Conservation (phyloP, 139 green algal genomes). For the Chlorella sorokiniana region DNA sequence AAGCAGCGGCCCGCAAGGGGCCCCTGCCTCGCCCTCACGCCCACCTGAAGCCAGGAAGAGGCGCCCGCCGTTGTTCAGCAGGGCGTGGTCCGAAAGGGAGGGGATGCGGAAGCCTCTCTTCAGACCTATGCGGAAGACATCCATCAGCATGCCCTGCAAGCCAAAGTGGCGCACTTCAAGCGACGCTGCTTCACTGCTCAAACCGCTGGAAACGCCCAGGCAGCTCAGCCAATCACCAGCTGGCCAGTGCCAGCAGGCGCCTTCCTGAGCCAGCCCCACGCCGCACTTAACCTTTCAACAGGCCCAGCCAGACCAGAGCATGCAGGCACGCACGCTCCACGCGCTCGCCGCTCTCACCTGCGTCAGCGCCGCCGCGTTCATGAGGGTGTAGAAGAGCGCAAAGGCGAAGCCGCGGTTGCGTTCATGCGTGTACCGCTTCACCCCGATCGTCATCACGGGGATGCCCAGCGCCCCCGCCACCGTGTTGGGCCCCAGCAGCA, state of each 20-base stretch:
- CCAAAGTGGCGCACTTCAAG: background rate
- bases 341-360: background rate
- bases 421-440: slow-evolving; percentile 46
- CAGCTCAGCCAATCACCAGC: no score
- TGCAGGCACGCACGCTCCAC: no score
- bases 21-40: background rate
- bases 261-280: no score
- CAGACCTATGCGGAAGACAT: slow-evolving; percentile 52
- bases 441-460: slow-evolving; percentile 60
- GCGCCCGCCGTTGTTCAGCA: slow-evolving; percentile 56
- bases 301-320: background rate
- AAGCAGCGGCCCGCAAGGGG: no score
- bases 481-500: slow-evolving; percentile 53
- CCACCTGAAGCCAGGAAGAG: slow-evolving; percentile 53
- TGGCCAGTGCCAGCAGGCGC: no score
- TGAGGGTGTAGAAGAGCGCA: slow-evolving; percentile 61
- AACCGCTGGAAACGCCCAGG: no score
- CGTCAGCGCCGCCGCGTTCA: slow-evolving; percentile 62
- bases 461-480: slow-evolving; percentile 53
- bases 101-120: slow-evolving; percentile 44
- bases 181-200: no score
- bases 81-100: slow-evolving; percentile 3
- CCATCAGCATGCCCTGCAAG: slow-evolving; percentile 49
- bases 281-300: no score
- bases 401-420: slow-evolving; percentile 58